phyloP scores from a whole-genome alignment of 2,329 filamentous ascomycete species.

The Diplodia intermedia region DNA sequence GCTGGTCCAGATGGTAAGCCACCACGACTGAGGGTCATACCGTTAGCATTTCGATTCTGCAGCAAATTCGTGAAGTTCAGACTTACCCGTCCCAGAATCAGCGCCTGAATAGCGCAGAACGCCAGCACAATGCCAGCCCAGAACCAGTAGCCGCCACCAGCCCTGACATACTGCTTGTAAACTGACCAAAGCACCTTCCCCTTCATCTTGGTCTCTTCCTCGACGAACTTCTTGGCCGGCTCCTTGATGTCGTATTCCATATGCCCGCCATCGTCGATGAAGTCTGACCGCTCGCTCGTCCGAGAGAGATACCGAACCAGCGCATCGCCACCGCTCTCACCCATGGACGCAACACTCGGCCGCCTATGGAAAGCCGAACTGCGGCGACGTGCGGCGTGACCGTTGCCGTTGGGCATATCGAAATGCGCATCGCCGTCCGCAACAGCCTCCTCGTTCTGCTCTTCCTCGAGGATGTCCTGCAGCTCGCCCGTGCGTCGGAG shows the following conservation, averaged over 20 bases:
- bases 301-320: constrained; percentile 14
- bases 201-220: constrained; percentile 75
- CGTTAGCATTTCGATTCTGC: background rate
- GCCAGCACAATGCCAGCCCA: constrained; percentile 63
- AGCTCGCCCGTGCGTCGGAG: constrained; percentile 52
- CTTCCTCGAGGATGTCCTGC: constrained; percentile 54
- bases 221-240: constrained; percentile 72
- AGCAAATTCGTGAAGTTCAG: no score
- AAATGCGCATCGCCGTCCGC: constrained; percentile 46
- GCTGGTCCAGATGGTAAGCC: constrained; percentile 65
- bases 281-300: constrained; percentile 29
- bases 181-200: constrained; percentile 72
- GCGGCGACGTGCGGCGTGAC: constrained; percentile 44
- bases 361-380: constrained; percentile 21
- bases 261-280: constrained; percentile 36
- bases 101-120: constrained; percentile 62
- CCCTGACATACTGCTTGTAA: constrained; percentile 71
- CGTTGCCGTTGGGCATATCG: constrained; percentile 43
- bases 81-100: constrained; percentile 57
- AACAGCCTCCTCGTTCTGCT: constrained; percentile 50
- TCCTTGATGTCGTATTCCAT: constrained; percentile 44
- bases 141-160: constrained; percentile 68
- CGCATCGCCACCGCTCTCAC: constrained; percentile 5
- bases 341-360: constrained; percentile 2
- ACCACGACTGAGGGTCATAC: constrained; percentile 58